Evolutionary conservation across 805 yeast genomes (phyloP).

Genomic region (Cyberlindnera mycetangii): DNA sequence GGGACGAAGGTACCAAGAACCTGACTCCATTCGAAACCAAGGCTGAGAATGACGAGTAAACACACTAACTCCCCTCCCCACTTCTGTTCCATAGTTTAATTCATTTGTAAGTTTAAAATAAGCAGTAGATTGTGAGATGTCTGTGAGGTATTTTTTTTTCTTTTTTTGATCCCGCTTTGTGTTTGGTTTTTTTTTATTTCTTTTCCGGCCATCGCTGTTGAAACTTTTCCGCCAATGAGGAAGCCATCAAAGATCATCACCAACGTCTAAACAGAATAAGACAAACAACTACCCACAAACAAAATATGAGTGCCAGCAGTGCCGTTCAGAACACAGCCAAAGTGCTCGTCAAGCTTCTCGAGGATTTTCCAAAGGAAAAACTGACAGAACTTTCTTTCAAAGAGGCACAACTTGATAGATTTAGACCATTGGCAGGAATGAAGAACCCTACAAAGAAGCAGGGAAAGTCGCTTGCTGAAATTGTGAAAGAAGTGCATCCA

Average conservation of each 20-base stretch:
- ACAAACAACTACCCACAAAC: background rate
- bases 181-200: slow-evolving; percentile 1
- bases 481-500: slow-evolving; percentile 46
- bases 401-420: slow-evolving; percentile 58
- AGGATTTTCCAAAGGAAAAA: slow-evolving; percentile 65
- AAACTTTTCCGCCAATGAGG: slow-evolving; percentile 11
- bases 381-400: slow-evolving; percentile 69
- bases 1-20: slow-evolving; percentile 82
- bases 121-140: background rate
- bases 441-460: slow-evolving; percentile 38
- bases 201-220: background rate
- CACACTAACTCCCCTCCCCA: background rate
- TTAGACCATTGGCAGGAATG: slow-evolving; percentile 48
- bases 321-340: slow-evolving; percentile 47
- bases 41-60: slow-evolving; percentile 38
- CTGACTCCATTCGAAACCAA: slow-evolving; percentile 74
- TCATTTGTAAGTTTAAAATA: background rate
- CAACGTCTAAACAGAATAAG: background rate
- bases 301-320: slow-evolving; percentile 6
- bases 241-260: slow-evolving; percentile 1
- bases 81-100: slow-evolving; percentile 1
- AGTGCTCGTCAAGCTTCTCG: slow-evolving; percentile 54
- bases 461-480: slow-evolving; percentile 36
- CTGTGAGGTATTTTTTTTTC: background rate
- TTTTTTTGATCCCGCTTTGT: background rate